These are phyloP conservation scores for Iris macrosiphon DNA, from an alignment of 106 monocot species.

Conservation along the genomic window DNA sequence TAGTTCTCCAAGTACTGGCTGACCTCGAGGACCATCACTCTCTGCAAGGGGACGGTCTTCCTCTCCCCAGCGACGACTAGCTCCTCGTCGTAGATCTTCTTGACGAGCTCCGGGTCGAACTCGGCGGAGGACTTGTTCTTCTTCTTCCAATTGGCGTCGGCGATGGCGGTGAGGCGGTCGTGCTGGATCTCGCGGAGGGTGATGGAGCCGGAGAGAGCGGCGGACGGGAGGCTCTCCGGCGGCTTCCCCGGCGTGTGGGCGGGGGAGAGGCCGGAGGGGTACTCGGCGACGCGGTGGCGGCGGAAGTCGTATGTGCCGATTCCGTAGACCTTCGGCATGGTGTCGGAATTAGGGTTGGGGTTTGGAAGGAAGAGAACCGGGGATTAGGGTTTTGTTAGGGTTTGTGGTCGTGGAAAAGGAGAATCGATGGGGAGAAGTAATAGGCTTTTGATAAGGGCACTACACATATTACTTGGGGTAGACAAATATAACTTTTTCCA, in stretches of 20 bases:
- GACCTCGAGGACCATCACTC: conserved; percentile 96
- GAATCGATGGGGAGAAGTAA: no score
- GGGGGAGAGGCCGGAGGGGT: conserved; percentile 22
- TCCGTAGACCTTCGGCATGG: conserved; percentile 94
- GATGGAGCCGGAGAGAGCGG: conserved; percentile 39
- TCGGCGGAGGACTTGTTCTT: not conserved
- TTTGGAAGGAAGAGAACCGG: not conserved
- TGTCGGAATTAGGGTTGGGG: not conserved
- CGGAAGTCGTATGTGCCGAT: conserved; percentile 88
- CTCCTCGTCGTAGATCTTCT: conserved; percentile 77
- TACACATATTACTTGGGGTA: no score
- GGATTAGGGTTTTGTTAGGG: no score
- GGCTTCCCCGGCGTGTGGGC: not conserved
- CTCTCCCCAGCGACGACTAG: conserved; percentile 42
- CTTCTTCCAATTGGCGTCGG: conserved; percentile 56
- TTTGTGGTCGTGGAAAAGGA: no score
- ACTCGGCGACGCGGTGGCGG: conserved; percentile 88
- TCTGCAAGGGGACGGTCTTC: conserved; percentile 84
- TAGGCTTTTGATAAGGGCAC: no score
- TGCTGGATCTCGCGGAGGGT: conserved; percentile 89
- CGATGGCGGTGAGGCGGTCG: conserved; percentile 75
- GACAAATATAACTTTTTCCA: no score
- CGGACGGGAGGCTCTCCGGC: conserved; percentile 30
- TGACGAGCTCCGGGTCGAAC: conserved; percentile 77
- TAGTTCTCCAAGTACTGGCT: conserved; percentile 99